phyloP scores from a whole-genome alignment of 2,329 filamentous ascomycete genomes.

The Aspergillus sp. region DNA sequence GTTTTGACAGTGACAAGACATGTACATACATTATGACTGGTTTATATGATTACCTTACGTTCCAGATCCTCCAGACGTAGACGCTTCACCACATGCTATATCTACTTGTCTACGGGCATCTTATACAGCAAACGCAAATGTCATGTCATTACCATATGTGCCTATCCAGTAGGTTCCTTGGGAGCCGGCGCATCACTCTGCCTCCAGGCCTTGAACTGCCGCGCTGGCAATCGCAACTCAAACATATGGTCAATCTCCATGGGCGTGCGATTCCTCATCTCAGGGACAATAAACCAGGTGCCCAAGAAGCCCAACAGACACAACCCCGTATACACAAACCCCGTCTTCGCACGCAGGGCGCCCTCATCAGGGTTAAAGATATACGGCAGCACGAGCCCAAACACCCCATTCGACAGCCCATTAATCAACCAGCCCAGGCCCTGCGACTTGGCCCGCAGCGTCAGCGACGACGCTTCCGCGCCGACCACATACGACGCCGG shows the following conservation, averaged over 20 bases:
- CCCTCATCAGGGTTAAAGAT: conserved; percentile 50
- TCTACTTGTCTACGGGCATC: too few relatives aligned
- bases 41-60: too few relatives aligned
- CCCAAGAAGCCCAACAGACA: conserved; percentile 29
- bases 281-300: conserved; percentile 50
- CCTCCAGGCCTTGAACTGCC: conserved; percentile 25
- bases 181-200: neutral
- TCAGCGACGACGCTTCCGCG: conserved; percentile 33
- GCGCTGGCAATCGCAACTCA: conserved; percentile 18
- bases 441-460: conserved; percentile 38
- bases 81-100: too few relatives aligned
- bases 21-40: too few relatives aligned
- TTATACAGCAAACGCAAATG: too few relatives aligned
- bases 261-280: conserved; percentile 51
- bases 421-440: conserved; percentile 43
- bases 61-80: too few relatives aligned
- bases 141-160: too few relatives aligned
- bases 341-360: conserved; percentile 40
- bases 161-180: neutral
- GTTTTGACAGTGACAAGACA: too few relatives aligned
- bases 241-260: conserved; percentile 49
- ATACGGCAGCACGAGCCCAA: conserved; percentile 50
- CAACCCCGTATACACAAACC: conserved; percentile 40
- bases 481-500: conserved; percentile 37
- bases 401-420: conserved; percentile 40